Conservation (phyloP, 495 filamentous ascomycete species). For the Tuber umbilicatum region DNA sequence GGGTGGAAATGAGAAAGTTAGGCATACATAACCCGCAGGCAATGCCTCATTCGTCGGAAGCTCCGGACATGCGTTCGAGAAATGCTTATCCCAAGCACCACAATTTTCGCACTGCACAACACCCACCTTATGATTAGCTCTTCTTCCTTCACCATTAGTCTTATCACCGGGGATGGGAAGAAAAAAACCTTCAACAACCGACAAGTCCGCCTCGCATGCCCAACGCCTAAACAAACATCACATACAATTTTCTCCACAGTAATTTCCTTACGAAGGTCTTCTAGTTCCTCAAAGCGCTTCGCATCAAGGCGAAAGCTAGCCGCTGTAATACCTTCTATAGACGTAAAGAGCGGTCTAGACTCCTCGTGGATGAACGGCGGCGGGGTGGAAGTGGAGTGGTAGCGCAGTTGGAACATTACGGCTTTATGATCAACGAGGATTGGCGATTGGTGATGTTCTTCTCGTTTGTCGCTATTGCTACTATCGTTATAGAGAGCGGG, state of each 20-base stretch:
- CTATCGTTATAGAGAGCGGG: not conserved
- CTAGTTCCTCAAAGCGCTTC: not conserved
- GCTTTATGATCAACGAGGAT: slow-evolving; percentile 16
- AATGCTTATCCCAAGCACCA: slow-evolving; percentile 34
- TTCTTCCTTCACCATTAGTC: not conserved
- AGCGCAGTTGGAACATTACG: slow-evolving; percentile 21
- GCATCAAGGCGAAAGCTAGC: not conserved
- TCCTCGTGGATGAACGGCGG: slow-evolving; percentile 32
- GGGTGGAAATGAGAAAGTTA: slow-evolving; percentile 4
- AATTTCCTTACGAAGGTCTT: not conserved
- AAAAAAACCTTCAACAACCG: not conserved
- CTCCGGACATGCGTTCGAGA: slow-evolving; percentile 39
- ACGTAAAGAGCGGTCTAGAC: slow-evolving; percentile 26
- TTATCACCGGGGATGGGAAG: not conserved
- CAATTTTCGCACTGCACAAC: slow-evolving; percentile 34
- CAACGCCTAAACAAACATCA: not conserved
- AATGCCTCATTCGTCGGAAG: slow-evolving; percentile 2
- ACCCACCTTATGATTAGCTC: slow-evolving; percentile 10
- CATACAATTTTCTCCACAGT: not conserved
- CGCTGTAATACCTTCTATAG: not conserved
- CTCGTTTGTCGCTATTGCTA: slow-evolving; percentile 4
- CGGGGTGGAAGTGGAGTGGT: slow-evolving; percentile 25
- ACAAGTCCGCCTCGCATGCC: not conserved
- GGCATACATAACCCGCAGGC: slow-evolving; percentile 25
- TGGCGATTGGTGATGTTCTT: slow-evolving; percentile 7